Conservation (phyloP, 2,329 filamentous ascomycete species). For the Talaromyces funiculosus region DNA sequence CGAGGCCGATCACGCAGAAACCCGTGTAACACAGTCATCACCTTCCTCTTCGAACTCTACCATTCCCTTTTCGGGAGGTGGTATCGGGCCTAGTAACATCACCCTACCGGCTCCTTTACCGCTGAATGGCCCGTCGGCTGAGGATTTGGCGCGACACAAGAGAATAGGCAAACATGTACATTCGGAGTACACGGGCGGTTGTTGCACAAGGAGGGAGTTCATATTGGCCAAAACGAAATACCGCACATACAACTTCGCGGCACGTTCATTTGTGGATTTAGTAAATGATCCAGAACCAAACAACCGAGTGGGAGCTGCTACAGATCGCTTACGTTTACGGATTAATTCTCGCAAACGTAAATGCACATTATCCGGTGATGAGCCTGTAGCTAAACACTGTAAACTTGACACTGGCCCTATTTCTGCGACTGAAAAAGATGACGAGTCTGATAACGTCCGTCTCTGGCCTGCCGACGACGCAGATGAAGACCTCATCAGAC, state of each 20-base stretch:
- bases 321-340: constrained; percentile 38
- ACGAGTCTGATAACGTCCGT: constrained; percentile 32
- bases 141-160: constrained; percentile 28
- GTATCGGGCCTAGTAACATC: constrained; percentile 6
- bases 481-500: constrained; percentile 30
- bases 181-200: constrained; percentile 31
- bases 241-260: constrained; percentile 37
- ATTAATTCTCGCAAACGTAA: constrained; percentile 40
- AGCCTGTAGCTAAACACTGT: neutral
- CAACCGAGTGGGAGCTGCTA: constrained; percentile 24
- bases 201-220: constrained; percentile 31
- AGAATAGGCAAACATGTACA: constrained; percentile 37
- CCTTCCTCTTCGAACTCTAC: neutral
- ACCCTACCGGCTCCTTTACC: constrained; percentile 1
- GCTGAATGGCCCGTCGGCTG: constrained; percentile 25
- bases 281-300: constrained; percentile 34
- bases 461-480: constrained; percentile 40
- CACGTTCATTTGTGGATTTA: constrained; percentile 39
- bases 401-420: neutral
- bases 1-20: constrained; percentile 3
- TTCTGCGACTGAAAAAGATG: constrained; percentile 26
- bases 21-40: neutral
- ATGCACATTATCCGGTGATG: constrained; percentile 19
- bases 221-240: constrained; percentile 42
- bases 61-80: neutral